Conservation (phyloP, 2,329 filamentous ascomycete genomes). For the Cryoendolithus antarcticus region DNA sequence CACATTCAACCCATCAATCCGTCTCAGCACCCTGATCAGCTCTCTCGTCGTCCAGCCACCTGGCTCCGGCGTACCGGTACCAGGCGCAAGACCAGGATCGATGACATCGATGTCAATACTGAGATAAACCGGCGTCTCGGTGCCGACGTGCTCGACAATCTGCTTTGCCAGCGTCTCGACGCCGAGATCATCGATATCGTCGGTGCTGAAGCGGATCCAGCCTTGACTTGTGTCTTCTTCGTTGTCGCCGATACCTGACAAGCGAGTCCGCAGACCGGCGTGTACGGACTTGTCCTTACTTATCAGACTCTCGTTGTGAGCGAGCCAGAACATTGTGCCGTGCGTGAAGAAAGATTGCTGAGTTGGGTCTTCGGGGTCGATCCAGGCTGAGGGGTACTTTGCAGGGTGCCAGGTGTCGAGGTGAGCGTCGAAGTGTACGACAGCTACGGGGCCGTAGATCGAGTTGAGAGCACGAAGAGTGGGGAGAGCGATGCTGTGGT, state of each 20-base stretch:
- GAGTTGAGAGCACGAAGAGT: slow-evolving; percentile 37
- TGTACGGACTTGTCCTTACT: slow-evolving; percentile 65
- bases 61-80: slow-evolving; percentile 67
- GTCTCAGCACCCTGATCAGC: slow-evolving; percentile 69
- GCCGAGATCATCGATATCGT: slow-evolving; percentile 79
- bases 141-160: slow-evolving; percentile 62
- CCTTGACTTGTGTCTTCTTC: slow-evolving; percentile 61
- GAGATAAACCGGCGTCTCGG: slow-evolving; percentile 66
- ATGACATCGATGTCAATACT: slow-evolving; percentile 73
- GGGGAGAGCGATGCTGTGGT: slow-evolving; percentile 39
- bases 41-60: slow-evolving; percentile 81
- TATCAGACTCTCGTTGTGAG: slow-evolving; percentile 67
- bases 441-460: slow-evolving; percentile 33
- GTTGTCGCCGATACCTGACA: slow-evolving; percentile 57
- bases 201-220: slow-evolving; percentile 67
- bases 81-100: slow-evolving; percentile 57
- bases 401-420: slow-evolving; percentile 77
- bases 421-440: slow-evolving; percentile 47
- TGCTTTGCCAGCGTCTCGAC: slow-evolving; percentile 54
- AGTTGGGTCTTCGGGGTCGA: slow-evolving; percentile 35
- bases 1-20: slow-evolving; percentile 70
- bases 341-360: slow-evolving; percentile 70
- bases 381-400: slow-evolving; percentile 70
- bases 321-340: slow-evolving; percentile 86
- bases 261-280: slow-evolving; percentile 66